phyloP scores from a whole-genome alignment of 441 rosid genomes.

The Kokia cookei region DNA sequence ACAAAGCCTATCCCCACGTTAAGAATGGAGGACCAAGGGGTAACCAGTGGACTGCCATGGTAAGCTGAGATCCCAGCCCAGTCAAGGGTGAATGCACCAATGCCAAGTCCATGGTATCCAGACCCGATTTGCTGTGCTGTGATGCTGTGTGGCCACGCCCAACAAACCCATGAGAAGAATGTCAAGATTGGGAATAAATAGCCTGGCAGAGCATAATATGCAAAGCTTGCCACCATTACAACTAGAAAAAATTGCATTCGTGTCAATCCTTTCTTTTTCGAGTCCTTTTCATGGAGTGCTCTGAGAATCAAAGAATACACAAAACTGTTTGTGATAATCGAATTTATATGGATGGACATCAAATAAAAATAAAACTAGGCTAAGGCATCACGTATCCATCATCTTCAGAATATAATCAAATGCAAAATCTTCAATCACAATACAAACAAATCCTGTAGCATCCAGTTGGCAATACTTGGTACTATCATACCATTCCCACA shows the following conservation, averaged over 20 bases:
- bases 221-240: slow-evolving; percentile 56
- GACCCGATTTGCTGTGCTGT: slow-evolving; percentile 95
- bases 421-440: neutral
- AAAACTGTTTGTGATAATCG: neutral
- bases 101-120: slow-evolving; percentile 88
- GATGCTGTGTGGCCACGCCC: slow-evolving; percentile 79
- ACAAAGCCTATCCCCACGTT: slow-evolving; percentile 86
- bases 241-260: slow-evolving; percentile 76
- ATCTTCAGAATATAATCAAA: neutral
- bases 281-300: slow-evolving; percentile 86
- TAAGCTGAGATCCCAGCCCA: slow-evolving; percentile 99
- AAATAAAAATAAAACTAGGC: neutral
- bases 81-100: slow-evolving; percentile 88
- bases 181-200: slow-evolving; percentile 82
- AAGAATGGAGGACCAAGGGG: slow-evolving; percentile 88
- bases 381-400: neutral
- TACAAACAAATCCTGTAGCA: neutral
- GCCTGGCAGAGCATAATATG: slow-evolving; percentile 81
- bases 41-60: slow-evolving; percentile 87
- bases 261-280: slow-evolving; percentile 44
- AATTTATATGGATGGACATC: neutral
- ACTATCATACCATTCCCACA: neutral
- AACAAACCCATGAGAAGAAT: slow-evolving; percentile 98
- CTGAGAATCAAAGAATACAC: slow-evolving; percentile 28
- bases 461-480: neutral